These are phyloP conservation scores for Fusarium denticulatum DNA, from an alignment of 2,329 filamentous ascomycete species.

Conservation along the genomic window DNA sequence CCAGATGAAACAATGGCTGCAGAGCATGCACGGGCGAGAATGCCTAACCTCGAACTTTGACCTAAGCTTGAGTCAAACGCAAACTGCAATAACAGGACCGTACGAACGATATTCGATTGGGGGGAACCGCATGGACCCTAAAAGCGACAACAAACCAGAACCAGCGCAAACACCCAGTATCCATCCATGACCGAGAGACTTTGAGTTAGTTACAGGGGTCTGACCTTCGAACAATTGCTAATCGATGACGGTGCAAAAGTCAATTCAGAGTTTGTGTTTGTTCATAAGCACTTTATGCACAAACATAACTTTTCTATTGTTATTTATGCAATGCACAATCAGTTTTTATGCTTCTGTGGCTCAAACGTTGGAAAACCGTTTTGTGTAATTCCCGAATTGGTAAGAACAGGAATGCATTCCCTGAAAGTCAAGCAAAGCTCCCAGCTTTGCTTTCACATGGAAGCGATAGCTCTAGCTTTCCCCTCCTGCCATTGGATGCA, in stretches of 20 bases:
- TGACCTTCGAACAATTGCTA: neutral
- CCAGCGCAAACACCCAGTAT: neutral
- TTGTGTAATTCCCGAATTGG: conserved; percentile 15
- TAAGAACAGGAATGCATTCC: conserved; percentile 4
- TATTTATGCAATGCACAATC: neutral
- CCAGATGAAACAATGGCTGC: conserved; percentile 3
- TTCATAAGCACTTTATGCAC: neutral
- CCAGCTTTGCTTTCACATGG: conserved; percentile 23
- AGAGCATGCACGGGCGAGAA: neutral
- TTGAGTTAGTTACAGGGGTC: neutral
- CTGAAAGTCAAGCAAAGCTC: neutral
- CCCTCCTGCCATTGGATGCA: conserved; percentile 30
- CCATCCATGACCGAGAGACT: neutral
- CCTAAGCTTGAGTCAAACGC: neutral
- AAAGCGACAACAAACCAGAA: conserved; percentile 4
- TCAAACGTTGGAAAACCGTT: conserved; percentile 21
- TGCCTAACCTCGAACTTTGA: neutral
- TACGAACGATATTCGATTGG: conserved; percentile 21
- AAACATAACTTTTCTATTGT: neutral
- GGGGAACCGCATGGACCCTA: conserved; percentile 23
- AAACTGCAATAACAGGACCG: neutral
- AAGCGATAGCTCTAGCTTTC: neutral
- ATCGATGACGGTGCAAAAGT: conserved; percentile 6
- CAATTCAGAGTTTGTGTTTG: neutral
- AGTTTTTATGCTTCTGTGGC: conserved; percentile 14